Base-by-base conservation (phyloP, 768 basidiomycete genomes). In the Russula brevipes region DNA sequence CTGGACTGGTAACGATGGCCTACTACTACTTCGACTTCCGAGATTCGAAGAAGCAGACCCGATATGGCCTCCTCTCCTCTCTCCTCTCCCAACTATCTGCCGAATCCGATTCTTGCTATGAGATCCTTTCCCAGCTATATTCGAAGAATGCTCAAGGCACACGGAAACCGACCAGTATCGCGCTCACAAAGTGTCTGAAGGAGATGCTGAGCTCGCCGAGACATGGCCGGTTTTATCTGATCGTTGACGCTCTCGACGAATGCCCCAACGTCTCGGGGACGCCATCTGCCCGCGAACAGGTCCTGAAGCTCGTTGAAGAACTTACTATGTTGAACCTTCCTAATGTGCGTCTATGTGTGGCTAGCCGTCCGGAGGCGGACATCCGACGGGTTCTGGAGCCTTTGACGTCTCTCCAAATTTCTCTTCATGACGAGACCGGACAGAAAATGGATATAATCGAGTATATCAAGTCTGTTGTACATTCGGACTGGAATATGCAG, bases 1-100 rank as follows among this genome's bases (percentile, higher is more conserved):
- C 38, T 3, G 52, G 52, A 17, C 12, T 54, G 12, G 51, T 52
- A 17, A n/a, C 17, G 11, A 45, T 57, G 44, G 55, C 44, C 0
- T 57, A 57, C 2, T 57, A 57, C 36, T 46, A 57, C 10, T 57
- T 57, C 12, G 55, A 57, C 19, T 57, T 57, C 2, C 55, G 55
- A 14, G 44, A 57, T n/a, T n/a, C n/a, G n/a, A 36, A 24, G 55
- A 57, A 57, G 3, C 55, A 57, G 24, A 7, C 45, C 17, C n/a
- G 42, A 5, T 35, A 57, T 36, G 55, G 55, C 12, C 55, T 57
- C 1, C 44, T 57, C 44, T 52, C 42, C 10, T 60, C 57, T 35
- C 24, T 60, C 30, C 4, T 58, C 14, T 52, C 14, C 4, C 62
- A 60, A 30, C 62, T 63, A 5, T 31, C 57, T 4, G 33, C 17